These are phyloP conservation scores for Globisporangium spinosum DNA, from an alignment of 352 stramenopile species.

Conservation along the genomic window DNA sequence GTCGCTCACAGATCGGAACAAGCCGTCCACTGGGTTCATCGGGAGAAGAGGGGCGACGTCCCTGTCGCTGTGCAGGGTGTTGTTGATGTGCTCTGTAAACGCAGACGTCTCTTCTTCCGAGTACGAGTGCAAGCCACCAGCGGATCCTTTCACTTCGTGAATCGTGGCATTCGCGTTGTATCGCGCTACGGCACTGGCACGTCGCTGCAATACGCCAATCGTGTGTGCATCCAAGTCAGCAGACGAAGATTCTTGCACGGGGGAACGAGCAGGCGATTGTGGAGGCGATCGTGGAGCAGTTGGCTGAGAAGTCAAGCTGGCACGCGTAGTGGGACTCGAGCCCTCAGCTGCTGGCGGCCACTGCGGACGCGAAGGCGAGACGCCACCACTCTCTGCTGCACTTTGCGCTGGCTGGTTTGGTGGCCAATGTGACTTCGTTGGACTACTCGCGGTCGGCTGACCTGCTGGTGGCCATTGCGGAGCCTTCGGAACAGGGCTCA, in stretches of 20 bases:
- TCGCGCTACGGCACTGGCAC: slow-evolving; percentile 48
- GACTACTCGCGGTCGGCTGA: slow-evolving; percentile 6
- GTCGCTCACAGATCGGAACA: slow-evolving; percentile 83
- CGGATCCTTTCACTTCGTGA: slow-evolving; percentile 75
- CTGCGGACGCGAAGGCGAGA: slow-evolving; percentile 26
- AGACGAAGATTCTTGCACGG: slow-evolving; percentile 2
- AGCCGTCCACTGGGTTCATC: slow-evolving; percentile 68
- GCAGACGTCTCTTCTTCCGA: slow-evolving; percentile 88
- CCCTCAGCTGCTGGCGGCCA: slow-evolving; percentile 36
- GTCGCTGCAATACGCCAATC: slow-evolving; percentile 56
- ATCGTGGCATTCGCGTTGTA: slow-evolving; percentile 68
- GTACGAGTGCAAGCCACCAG: slow-evolving; percentile 82
- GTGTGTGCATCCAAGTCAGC: slow-evolving; percentile 42
- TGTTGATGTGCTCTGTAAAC: slow-evolving; percentile 93
- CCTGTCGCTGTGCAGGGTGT: slow-evolving; percentile 65
- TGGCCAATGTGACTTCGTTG: slow-evolving; percentile 43
- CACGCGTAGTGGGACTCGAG: not conserved
- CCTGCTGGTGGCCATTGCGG: slow-evolving; percentile 17
- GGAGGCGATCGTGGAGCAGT: slow-evolving; percentile 19
- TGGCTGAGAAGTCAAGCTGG: slow-evolving; percentile 14
- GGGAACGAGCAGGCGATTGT: slow-evolving; percentile 20
- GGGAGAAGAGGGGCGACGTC: slow-evolving; percentile 66
- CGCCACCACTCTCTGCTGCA: slow-evolving; percentile 6
- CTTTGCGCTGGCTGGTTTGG: slow-evolving; percentile 23
- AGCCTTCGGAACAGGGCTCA: slow-evolving; percentile 5